Percentiles rank a stretch among this genome's conserved stretches.
phyloP scores from a whole-genome alignment of 805 yeast genomes.

The Candida odintsovae region DNA sequence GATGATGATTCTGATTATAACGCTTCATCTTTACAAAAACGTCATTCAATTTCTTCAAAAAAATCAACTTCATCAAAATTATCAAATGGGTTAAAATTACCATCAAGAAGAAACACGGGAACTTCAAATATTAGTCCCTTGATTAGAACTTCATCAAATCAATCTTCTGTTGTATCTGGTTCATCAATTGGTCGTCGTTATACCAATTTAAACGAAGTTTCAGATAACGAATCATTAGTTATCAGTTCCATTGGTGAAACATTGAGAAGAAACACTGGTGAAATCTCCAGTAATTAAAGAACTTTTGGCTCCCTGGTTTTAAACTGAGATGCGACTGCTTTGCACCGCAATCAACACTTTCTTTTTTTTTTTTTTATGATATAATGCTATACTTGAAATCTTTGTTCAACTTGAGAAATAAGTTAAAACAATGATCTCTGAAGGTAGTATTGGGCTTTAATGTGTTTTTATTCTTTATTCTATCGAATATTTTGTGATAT shows the following conservation, averaged over 20 bases:
- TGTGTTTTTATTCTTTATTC: background rate
- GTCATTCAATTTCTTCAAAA: constrained; percentile 12
- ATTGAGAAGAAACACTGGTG: constrained; percentile 26
- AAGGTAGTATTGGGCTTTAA: background rate
- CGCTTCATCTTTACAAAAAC: constrained; percentile 5
- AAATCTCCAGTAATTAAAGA: constrained; percentile 14
- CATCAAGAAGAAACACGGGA: background rate
- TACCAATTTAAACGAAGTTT: constrained; percentile 13
- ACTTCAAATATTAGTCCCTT: background rate
- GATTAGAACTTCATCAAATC: constrained; percentile 10
- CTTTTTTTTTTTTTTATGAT: background rate
- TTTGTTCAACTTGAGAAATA: no score
- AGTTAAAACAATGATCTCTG: background rate
- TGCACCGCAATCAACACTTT: background rate
- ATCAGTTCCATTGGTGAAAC: constrained; percentile 29
- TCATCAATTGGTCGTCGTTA: constrained; percentile 3
- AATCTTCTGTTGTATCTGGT: constrained; percentile 12
- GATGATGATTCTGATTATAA: constrained; percentile 23
- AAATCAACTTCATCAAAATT: constrained; percentile 9
- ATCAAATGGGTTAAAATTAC: background rate
- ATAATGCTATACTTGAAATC: background rate
- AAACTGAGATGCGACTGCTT: no score
- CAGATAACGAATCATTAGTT: constrained; percentile 24
- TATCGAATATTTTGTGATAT: background rate
- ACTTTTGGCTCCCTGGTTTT: no score